Evolutionary conservation across 768 basidiomycete species (phyloP), one percentile per base, ranked within the genome.

Genomic region (Lactarius hatsudake): DNA sequence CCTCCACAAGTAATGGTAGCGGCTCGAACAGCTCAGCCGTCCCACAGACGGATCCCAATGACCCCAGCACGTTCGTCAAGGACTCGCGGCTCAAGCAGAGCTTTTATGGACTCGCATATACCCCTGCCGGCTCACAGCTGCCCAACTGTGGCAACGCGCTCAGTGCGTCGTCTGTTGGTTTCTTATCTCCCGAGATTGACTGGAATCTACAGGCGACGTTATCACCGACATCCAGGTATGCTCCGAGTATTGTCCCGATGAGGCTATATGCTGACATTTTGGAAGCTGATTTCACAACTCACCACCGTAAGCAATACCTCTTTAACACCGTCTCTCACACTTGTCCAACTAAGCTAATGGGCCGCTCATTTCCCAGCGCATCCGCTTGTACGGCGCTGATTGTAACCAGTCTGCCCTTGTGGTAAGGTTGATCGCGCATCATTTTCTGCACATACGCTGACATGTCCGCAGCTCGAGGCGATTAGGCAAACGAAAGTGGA

Each of bases 21-120:
- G 57, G 63, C 42, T 74, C 65, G 53, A 73, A 71, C 68, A 59
- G 59, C 28, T 66, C 70, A 62, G 56, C 60, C 32, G 76, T 78
- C 36, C 66, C 73, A n/a, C 75, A 80, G 73, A 79, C 80, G 3
- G 76, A 84, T 72, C 78, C 84, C 10, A 85, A 81, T 71, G 91
- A 96, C 76, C 93, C 94, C 4, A 93, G 87, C 76, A 82, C 82
- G 20, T 97, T 96, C 76, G 76, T 77, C 23, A 90, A 88, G 78
- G 84, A 96, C 75, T 61, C 84, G 2, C 81, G 82, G 36, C 78
- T 96, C 59, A 82, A 87, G 68, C 85, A 90, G 70, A 82, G 86
- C 0, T 92, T 97, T 78, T 96, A 88, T 75, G 94, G 91, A 5
- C 73, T 96, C 28, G 94, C 94, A 0, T 96, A 96, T 76, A 94